Evolutionary conservation across 2,329 filamentous ascomycete genomes (phyloP), one percentile per base, ranked within the genome.

Genomic region (Ustulina deusta): DNA sequence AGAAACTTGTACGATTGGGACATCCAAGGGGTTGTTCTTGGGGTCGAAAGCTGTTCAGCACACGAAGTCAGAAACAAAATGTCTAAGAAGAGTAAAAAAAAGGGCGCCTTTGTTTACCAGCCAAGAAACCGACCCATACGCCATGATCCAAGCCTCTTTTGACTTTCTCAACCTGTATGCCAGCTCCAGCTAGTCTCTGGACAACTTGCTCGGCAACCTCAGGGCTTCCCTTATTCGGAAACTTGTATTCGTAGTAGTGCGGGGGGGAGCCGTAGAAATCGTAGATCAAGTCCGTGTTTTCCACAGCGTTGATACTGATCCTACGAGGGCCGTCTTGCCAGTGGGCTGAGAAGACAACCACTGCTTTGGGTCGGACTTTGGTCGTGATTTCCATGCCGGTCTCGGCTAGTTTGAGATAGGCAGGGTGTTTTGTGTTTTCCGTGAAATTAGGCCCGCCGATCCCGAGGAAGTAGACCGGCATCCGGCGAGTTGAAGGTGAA

Each of bases 281-380:
- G 74, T 90, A 90, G 56, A 90, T 87, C 70, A 90, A 72, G 65
- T 85, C 83, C 20, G 83, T 84, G 27, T 81, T 78, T 72, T 87
- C 85, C 1, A 84, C 85, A 1, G 82, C 84, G 72, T 89, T 90
- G 73, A 90, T 83, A 72, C 86, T 79, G 55, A 90, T 81, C 1
- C 77, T 84, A 73, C 83, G 81, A 49, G 75, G 76, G 68, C 65
- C 77, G 58, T 81, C 86, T 78, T 90, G 86, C 89, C 89, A 91
- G 78, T 91, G 89, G 0, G 88, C 89, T 2, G 89, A 90, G 73
- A 91, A 86, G 7, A 90, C 86, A 3, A 91, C 84, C 22, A 91
- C 83, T 6, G 87, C 89, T 67, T 85, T 86, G 1, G 89, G 89
- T 72, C 87, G 86, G 54, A 90, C 84, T 70, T 84, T 84, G 15